Conservation (phyloP, 345 rosid genomes). For the Populus simonii region DNA sequence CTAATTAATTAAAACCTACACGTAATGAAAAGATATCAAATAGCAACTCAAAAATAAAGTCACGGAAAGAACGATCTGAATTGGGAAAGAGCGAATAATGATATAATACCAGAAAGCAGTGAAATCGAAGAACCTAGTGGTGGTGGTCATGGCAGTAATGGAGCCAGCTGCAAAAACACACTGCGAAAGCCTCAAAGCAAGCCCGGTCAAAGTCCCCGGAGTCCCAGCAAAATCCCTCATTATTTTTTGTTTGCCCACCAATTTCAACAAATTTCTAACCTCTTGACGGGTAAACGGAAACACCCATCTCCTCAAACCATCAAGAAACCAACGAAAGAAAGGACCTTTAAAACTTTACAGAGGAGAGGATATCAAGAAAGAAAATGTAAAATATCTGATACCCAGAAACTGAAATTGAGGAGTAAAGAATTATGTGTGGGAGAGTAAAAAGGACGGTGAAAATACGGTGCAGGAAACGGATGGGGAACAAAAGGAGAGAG, state of each 20-base stretch:
- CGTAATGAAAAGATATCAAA: too few species aligned
- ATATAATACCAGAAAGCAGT: constrained; percentile 79
- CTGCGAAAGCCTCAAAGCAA: constrained; percentile 61
- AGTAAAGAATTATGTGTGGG: neutral
- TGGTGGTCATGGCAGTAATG: constrained; percentile 63
- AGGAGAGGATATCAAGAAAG: neutral
- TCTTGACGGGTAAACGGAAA: neutral
- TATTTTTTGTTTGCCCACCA: neutral
- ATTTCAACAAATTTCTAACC: constrained; percentile 2
- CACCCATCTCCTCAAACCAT: constrained; percentile 13
- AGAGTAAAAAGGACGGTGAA: neutral
- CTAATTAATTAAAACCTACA: too few species aligned
- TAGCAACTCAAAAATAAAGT: too few species aligned
- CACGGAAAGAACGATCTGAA: neutral
- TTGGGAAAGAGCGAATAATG: neutral
- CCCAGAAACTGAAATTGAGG: constrained; percentile 14
- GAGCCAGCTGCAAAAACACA: constrained; percentile 74
- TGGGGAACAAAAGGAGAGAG: neutral
- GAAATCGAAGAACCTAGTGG: constrained; percentile 49
- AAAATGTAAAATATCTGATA: neutral
- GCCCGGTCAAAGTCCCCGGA: constrained; percentile 72
- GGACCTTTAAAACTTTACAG: neutral
- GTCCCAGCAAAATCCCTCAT: constrained; percentile 83
- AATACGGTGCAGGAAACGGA: neutral
- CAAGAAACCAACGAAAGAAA: neutral